These are phyloP conservation scores for Syzygium oleosum DNA, from an alignment of 345 rosid species.

Conservation along the genomic window DNA sequence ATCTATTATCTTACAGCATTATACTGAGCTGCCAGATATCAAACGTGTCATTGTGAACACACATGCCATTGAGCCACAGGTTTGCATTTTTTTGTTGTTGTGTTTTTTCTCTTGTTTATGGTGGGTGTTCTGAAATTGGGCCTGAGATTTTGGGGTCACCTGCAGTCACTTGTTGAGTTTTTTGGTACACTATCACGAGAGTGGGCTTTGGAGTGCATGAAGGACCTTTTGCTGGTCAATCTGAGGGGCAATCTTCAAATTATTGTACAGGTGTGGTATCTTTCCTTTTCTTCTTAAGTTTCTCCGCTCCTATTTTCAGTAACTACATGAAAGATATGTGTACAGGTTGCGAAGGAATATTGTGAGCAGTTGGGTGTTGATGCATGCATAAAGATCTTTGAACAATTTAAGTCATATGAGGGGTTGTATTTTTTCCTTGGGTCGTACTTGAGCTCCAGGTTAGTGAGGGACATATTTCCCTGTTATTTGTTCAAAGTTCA, in stretches of 20 bases:
- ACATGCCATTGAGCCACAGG: slow-evolving; percentile 99
- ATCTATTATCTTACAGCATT: slow-evolving; percentile 61
- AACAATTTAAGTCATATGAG: slow-evolving; percentile 94
- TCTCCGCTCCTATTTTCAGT: background rate
- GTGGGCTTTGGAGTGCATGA: slow-evolving; percentile 99
- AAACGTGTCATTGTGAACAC: slow-evolving; percentile 97
- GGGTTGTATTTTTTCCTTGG: slow-evolving; percentile 95
- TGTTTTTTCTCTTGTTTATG: slow-evolving; percentile 1
- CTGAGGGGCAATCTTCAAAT: slow-evolving; percentile 91
- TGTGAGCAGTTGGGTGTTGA: slow-evolving; percentile 96
- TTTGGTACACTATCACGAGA: slow-evolving; percentile 93
- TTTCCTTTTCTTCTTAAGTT: background rate
- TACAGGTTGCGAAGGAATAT: slow-evolving; percentile 92
- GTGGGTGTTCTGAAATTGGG: background rate
- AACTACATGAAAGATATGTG: background rate
- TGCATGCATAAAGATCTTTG: slow-evolving; percentile 83
- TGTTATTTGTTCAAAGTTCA: slow-evolving; percentile 3
- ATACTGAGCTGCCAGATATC: slow-evolving; percentile 80
- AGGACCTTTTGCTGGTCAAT: slow-evolving; percentile 88
- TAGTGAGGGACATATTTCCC: background rate
- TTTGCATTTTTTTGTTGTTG: slow-evolving; percentile 4
- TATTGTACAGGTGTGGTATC: slow-evolving; percentile 55
- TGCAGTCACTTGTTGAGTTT: slow-evolving; percentile 91
- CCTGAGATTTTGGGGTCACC: slow-evolving; percentile 6
- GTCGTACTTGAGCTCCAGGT: slow-evolving; percentile 91